Evolutionary conservation across 2,329 filamentous ascomycete species (phyloP).

Genomic region (Exophiala xenobiotica): DNA sequence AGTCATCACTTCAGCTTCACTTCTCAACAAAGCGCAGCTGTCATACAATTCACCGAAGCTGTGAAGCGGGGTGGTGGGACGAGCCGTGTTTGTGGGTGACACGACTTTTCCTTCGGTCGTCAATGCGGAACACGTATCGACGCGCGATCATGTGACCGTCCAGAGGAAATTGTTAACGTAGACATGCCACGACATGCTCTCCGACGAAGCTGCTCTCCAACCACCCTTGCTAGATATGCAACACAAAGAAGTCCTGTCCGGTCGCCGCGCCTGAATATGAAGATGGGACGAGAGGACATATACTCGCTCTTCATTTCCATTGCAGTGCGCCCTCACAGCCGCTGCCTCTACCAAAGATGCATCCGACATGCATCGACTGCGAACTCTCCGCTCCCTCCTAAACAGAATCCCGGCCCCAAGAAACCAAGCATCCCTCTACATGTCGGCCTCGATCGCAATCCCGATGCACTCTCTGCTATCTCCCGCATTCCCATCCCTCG

Average conservation of each 20-base stretch:
- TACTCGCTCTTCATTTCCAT: constrained; percentile 24
- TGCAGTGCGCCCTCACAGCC: constrained; percentile 25
- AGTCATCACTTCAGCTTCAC: constrained; percentile 1
- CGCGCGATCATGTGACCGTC: constrained; percentile 19
- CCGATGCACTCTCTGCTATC: constrained; percentile 26
- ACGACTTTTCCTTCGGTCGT: constrained; percentile 9
- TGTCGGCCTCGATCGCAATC: constrained; percentile 29
- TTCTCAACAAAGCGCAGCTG: constrained; percentile 1
- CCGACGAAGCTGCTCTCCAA: neutral
- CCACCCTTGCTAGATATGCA: neutral
- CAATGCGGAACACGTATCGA: constrained; percentile 7
- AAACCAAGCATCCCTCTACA: constrained; percentile 25
- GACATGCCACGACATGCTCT: neutral
- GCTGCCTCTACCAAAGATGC: constrained; percentile 16
- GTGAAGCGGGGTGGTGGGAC: constrained; percentile 18
- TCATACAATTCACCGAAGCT: neutral
- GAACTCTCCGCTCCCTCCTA: constrained; percentile 2
- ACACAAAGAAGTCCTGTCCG: neutral
- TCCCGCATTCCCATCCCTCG: constrained; percentile 30
- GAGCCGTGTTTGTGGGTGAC: neutral
- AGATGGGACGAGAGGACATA: constrained; percentile 19
- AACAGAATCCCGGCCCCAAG: neutral
- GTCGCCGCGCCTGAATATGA: neutral
- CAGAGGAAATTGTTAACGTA: neutral
- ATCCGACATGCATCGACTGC: constrained; percentile 21